A percentile compares a stretch with the other conserved stretches of the same genome.
phyloP scores from a whole-genome alignment of 2,329 filamentous ascomycete species.

The Epichloe elymi region DNA sequence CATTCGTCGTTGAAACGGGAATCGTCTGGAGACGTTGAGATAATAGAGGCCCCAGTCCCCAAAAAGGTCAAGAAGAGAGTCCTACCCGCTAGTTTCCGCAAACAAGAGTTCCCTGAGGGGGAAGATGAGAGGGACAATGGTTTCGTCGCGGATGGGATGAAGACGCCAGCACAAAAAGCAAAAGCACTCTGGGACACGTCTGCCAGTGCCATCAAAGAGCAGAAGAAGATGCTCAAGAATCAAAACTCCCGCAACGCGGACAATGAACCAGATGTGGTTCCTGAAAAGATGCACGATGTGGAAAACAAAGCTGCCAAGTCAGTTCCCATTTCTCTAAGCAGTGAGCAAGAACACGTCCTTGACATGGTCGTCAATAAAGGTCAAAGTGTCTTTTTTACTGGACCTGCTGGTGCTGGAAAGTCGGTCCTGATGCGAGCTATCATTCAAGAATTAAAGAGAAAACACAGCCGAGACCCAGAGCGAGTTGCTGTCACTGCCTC shows the following conservation, averaged over 20 bases:
- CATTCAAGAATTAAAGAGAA: constrained; percentile 66
- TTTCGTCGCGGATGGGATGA: constrained; percentile 6
- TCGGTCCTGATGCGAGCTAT: constrained; percentile 91
- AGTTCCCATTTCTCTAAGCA: constrained; percentile 56
- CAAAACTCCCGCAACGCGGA: constrained; percentile 27
- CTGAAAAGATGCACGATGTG: constrained; percentile 29
- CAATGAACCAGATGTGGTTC: constrained; percentile 23
- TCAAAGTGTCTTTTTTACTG: constrained; percentile 95
- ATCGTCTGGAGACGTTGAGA: constrained; percentile 20
- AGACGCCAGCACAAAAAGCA: constrained; percentile 21
- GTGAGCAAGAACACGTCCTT: constrained; percentile 75
- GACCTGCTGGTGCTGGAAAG: constrained; percentile 92
- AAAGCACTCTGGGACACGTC: constrained; percentile 56
- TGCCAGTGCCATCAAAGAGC: constrained; percentile 61
- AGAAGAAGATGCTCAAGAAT: constrained; percentile 60
- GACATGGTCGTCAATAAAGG: constrained; percentile 67
- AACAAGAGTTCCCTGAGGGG: constrained; percentile 23
- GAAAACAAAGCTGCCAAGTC: constrained; percentile 26
- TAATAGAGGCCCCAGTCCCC: constrained; percentile 11
- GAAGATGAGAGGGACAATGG: constrained; percentile 11
- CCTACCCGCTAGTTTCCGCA: constrained; percentile 38
- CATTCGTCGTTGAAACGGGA: constrained; percentile 28
- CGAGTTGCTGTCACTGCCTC: constrained; percentile 88
- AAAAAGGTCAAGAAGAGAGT: constrained; percentile 46
- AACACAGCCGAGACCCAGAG: constrained; percentile 64